Percentiles rank a stretch among this genome's conserved stretches.
phyloP scores from a whole-genome alignment of 345 rosid species.

The Erysimum cheiranthoides region DNA sequence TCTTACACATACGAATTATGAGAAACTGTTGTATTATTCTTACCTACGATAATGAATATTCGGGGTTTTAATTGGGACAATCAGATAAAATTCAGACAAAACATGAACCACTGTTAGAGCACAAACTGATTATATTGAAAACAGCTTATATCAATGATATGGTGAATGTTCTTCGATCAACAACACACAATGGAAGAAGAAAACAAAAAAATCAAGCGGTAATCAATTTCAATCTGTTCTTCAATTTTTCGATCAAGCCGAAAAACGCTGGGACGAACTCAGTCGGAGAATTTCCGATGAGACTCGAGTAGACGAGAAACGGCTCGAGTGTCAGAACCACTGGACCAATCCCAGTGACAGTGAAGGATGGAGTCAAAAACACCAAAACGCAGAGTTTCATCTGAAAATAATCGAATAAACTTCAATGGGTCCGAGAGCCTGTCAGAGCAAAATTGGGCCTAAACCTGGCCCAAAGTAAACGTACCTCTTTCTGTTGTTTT shows the following conservation, averaged over 20 bases:
- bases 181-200: not conserved
- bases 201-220: not conserved
- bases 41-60: no score
- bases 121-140: not conserved
- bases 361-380: not conserved
- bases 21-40: not conserved
- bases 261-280: not conserved
- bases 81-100: not conserved
- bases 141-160: not conserved
- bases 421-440: not conserved
- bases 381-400: slow-evolving; percentile 17
- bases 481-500: not conserved
- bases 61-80: no score
- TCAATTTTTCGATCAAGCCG: not conserved
- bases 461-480: not conserved
- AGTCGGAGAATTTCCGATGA: not conserved
- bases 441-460: not conserved
- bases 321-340: not conserved
- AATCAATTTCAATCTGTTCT: not conserved
- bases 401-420: not conserved
- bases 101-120: not conserved
- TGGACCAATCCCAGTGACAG: not conserved
- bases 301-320: not conserved
- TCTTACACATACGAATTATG: not conserved
- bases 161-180: not conserved